Conservation (phyloP, 495 filamentous ascomycete genomes). For the Jackrogersella minutella region DNA sequence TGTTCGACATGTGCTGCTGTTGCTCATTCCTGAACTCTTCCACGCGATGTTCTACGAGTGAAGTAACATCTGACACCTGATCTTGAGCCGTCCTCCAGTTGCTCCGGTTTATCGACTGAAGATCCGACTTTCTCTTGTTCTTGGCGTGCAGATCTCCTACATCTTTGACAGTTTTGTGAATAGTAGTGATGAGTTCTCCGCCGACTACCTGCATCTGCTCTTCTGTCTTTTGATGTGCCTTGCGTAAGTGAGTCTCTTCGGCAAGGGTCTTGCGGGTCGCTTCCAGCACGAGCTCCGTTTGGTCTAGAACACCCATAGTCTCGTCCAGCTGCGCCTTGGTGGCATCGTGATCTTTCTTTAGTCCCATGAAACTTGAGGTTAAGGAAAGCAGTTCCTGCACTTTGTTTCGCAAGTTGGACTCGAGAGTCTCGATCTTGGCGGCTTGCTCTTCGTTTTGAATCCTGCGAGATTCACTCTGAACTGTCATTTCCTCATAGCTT, state of each 20-base stretch:
- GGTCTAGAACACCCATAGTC: constrained; percentile 79
- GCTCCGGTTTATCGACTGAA: constrained; percentile 80
- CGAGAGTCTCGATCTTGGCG: constrained; percentile 91
- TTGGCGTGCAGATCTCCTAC: constrained; percentile 83
- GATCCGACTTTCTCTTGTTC: constrained; percentile 78
- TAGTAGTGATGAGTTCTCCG: constrained; percentile 73
- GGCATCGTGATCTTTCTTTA: constrained; percentile 86
- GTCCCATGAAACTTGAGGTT: constrained; percentile 80
- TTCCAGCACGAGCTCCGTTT: constrained; percentile 83
- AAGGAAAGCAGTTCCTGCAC: constrained; percentile 87
- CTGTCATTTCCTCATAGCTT: constrained; percentile 83
- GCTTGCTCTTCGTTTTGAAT: constrained; percentile 92
- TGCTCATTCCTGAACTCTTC: constrained; percentile 74
- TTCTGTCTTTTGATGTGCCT: constrained; percentile 89
- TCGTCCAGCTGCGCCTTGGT: constrained; percentile 74
- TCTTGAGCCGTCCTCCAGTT: constrained; percentile 79
- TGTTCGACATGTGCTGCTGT: constrained; percentile 66
- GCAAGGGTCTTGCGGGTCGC: constrained; percentile 76
- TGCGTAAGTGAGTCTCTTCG: constrained; percentile 80
- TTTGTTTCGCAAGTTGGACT: constrained; percentile 86
- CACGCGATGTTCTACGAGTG: constrained; percentile 75
- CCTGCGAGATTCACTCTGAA: constrained; percentile 88
- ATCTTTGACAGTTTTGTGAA: constrained; percentile 79
- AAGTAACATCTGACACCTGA: constrained; percentile 76
- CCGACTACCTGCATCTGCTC: constrained; percentile 74